Evolutionary conservation across 73 alveolate species (phyloP), one percentile per base, ranked within the genome.

Genomic region (Uronychia setigera): DNA sequence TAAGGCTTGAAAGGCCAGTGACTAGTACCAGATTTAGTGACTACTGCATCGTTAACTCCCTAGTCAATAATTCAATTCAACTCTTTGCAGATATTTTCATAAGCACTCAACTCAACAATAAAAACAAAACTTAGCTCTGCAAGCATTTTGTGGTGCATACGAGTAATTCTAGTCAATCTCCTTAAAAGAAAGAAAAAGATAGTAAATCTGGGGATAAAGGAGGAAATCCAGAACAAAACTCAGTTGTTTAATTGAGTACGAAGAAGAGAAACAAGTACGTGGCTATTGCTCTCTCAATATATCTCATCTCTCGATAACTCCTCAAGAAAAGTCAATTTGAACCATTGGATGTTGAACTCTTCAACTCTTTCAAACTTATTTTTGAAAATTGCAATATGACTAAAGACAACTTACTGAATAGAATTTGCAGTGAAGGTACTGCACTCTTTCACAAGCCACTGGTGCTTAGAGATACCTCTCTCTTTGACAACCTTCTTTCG

Each of bases 91-190:
- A 78, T 33, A 34, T 78, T 14, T 78, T 78, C 26, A 34, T 31
- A 27, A 32, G 76, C 19, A 31, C 46, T 32, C 84, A 78, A 1
- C 75, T 78, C 13, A 78, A 78, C 32, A 34, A 0, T 31, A 78
- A 78, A 28, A 78, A 78, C 75, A 78, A 78, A 75, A 33, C 33
- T 26, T 75, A 78, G 75, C 75, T 78, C 34, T 31, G 84, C 75
- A 78, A 78, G 26, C 84, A 78, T 33, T 78, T 78, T 13, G 74
- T 78, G 34, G 34, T 34, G 28, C 84, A 78, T 26, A 59, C 59
- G 33, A 78, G 67, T 19, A 46, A 46, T 46, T 11, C 5, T 19
- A 32, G 29, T 27, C 34, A 1, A 26, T 78, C 75, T 32, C 32
- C 31, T 30, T 32, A 34, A 78, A 78, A 78, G 75, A 33, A 33